Conservation (phyloP, 345 rosid species). For the Hypericum perforatum region DNA sequence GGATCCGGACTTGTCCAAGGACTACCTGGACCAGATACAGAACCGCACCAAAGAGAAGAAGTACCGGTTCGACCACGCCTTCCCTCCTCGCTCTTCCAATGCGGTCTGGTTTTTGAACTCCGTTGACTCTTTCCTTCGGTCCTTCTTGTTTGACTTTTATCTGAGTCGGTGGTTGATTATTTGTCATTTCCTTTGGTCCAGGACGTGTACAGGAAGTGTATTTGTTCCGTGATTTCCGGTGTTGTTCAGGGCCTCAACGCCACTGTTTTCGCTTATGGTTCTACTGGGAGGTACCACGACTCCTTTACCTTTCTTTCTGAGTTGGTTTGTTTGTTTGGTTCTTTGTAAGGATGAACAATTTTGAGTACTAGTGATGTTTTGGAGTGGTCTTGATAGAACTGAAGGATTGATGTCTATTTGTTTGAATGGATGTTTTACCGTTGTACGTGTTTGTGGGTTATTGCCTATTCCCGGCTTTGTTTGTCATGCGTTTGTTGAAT, state of each 20-base stretch:
- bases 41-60: conserved; percentile 78
- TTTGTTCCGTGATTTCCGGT: conserved; percentile 62
- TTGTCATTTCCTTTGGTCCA: conserved; percentile 25
- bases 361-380: background rate
- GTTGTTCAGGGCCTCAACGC: conserved; percentile 92
- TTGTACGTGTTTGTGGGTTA: background rate
- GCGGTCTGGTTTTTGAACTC: conserved; percentile 21
- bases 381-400: too few species aligned
- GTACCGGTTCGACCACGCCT: conserved; percentile 79
- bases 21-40: conserved; percentile 71
- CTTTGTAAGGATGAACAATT: background rate
- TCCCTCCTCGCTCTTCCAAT: conserved; percentile 59
- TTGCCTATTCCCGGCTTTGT: background rate
- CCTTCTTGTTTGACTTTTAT: background rate
- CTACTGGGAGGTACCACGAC: conserved; percentile 78
- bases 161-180: background rate
- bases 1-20: conserved; percentile 83
- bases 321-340: background rate
- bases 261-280: conserved; percentile 90
- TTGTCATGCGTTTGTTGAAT: background rate
- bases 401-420: background rate
- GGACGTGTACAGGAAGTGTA: conserved; percentile 60
- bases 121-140: background rate
- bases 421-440: background rate
- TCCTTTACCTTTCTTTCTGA: background rate